Percentiles rank a stretch among this genome's conserved stretches.
Evolutionary conservation across 768 basidiomycete species (phyloP).

Genomic region (Xerocomus brunneocitrinus): DNA sequence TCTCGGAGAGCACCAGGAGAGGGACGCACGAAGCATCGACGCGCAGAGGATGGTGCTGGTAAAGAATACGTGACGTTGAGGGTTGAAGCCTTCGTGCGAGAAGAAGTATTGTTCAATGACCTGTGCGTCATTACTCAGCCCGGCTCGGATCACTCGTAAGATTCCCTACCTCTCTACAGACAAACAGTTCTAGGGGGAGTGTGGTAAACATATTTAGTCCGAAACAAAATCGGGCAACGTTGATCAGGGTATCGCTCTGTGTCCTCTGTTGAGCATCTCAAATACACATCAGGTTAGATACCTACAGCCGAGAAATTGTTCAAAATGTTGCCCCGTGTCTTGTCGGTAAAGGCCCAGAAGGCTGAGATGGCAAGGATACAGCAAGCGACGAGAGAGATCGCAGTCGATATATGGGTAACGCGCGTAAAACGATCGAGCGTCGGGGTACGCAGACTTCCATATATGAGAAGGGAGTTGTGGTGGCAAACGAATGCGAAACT

Average conservation of each 20-base stretch:
- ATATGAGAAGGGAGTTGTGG: constrained; percentile 96
- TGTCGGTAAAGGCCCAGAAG: constrained; percentile 86
- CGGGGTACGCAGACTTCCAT: constrained; percentile 87
- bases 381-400: constrained; percentile 81
- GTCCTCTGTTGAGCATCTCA: constrained; percentile 2
- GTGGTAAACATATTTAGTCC: constrained; percentile 99
- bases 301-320: constrained; percentile 85
- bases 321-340: constrained; percentile 91
- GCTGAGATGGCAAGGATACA: constrained; percentile 79
- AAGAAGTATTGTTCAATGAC: constrained; percentile 97
- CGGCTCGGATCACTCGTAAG: background rate
- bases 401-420: constrained; percentile 90
- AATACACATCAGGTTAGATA: background rate
- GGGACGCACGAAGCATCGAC: constrained; percentile 69
- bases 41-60: constrained; percentile 80
- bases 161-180: constrained; percentile 80
- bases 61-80: constrained; percentile 84
- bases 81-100: constrained; percentile 77
- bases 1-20: background rate
- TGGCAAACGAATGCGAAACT: constrained; percentile 97
- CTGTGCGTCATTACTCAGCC: constrained; percentile 33
- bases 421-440: constrained; percentile 90
- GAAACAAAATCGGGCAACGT: constrained; percentile 90
- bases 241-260: constrained; percentile 83
- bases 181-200: constrained; percentile 91